Evolutionary conservation across 2,329 filamentous ascomycete genomes (phyloP).

Genomic region (Exophiala viscosa): DNA sequence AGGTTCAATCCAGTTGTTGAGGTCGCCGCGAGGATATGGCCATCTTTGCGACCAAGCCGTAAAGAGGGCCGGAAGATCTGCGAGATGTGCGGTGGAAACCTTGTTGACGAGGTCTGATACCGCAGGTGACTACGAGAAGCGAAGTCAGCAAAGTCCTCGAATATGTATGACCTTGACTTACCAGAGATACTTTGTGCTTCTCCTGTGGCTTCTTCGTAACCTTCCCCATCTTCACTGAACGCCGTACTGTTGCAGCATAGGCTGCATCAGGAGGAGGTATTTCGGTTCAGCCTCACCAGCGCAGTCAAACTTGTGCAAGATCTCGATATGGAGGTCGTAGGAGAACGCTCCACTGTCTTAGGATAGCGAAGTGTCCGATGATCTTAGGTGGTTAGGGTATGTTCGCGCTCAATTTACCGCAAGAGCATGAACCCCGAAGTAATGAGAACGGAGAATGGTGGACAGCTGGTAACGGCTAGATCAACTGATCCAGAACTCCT

Average conservation of each 20-base stretch:
- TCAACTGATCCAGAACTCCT: constrained; percentile 4
- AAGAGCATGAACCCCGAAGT: not conserved
- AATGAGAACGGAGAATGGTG: not conserved
- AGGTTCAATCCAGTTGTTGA: constrained; percentile 97
- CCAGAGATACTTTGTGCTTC: constrained; percentile 51
- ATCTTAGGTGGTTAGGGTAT: not conserved
- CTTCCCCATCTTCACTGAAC: constrained; percentile 44
- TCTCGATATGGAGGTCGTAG: not conserved
- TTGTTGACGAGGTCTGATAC: constrained; percentile 74
- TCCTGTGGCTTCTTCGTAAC: constrained; percentile 52
- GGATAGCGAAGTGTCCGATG: not conserved
- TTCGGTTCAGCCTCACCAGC: constrained; percentile 12
- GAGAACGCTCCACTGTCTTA: not conserved
- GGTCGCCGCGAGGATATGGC: constrained; percentile 91
- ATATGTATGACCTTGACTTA: constrained; percentile 33
- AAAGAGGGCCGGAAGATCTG: constrained; percentile 72
- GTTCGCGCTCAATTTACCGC: not conserved
- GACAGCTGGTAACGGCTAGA: not conserved
- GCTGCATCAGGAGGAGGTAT: constrained; percentile 21
- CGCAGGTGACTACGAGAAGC: constrained; percentile 68
- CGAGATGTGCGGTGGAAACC: constrained; percentile 65
- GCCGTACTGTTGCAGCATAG: constrained; percentile 20
- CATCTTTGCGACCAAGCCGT: constrained; percentile 79
- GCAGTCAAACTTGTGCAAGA: not conserved
- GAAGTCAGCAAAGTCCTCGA: constrained; percentile 28